Evolutionary conservation across 116 monocot species (phyloP).

Genomic region (Zostera marina): DNA sequence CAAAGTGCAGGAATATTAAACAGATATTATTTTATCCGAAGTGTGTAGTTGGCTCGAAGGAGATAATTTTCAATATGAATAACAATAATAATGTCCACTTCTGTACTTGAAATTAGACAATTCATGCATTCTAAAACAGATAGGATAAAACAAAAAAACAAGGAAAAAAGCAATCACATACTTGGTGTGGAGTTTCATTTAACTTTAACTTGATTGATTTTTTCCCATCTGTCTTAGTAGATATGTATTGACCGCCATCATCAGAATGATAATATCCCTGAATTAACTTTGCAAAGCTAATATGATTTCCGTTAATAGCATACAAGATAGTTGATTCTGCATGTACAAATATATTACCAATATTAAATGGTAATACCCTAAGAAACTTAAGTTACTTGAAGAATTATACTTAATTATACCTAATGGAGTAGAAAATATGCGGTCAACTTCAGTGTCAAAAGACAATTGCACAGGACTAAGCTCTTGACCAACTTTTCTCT

Average conservation of each 20-base stretch:
- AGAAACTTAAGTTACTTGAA: not conserved
- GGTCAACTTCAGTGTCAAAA: conserved; percentile 79
- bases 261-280: conserved; percentile 52
- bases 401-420: conserved; percentile 20
- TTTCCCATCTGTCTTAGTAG: conserved; percentile 80
- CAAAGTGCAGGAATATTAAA: too few relatives aligned
- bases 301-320: conserved; percentile 69
- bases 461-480: conserved; percentile 48
- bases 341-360: conserved; percentile 4
- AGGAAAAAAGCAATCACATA: conserved; percentile 6
- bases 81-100: too few relatives aligned
- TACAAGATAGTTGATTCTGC: conserved; percentile 86
- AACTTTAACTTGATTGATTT: conserved; percentile 79
- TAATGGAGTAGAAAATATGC: conserved; percentile 84
- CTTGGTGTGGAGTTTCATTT: conserved; percentile 81
- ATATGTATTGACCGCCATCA: conserved; percentile 53
- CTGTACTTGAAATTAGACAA: too few relatives aligned
- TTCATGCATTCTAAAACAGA: not conserved
- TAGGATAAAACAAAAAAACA: not conserved
- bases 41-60: too few relatives aligned
- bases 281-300: conserved; percentile 67
- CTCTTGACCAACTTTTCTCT: conserved; percentile 21
- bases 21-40: too few relatives aligned
- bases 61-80: too few relatives aligned
- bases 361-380: not conserved